A percentile compares a stretch with the other conserved stretches of the same genome.
phyloP scores from a whole-genome alignment of 2,329 filamentous ascomycete genomes.

The Cladophialophora chaetospira region DNA sequence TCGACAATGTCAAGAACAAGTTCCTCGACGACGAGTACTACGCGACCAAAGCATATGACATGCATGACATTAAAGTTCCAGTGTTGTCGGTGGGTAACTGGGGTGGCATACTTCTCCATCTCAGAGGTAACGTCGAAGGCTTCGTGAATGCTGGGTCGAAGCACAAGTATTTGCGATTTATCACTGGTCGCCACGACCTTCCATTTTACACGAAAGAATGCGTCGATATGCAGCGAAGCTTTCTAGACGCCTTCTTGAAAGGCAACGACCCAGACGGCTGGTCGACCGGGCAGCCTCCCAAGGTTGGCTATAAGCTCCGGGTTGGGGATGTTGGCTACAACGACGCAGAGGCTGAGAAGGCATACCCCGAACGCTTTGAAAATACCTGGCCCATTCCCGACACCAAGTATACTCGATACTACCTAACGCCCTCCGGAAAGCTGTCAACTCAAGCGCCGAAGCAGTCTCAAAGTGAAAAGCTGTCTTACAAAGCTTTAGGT shows the following conservation, averaged over 20 bases:
- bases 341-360: conserved; percentile 61
- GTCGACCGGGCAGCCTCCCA: conserved; percentile 46
- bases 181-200: conserved; percentile 70
- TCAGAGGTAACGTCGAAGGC: conserved; percentile 69
- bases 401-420: conserved; percentile 65
- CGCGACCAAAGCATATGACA: conserved; percentile 64
- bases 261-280: conserved; percentile 58
- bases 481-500: conserved; percentile 63
- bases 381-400: conserved; percentile 67
- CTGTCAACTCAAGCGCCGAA: conserved; percentile 43
- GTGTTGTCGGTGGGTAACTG: conserved; percentile 69
- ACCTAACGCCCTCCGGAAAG: conserved; percentile 53
- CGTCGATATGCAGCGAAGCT: conserved; percentile 67
- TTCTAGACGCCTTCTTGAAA: conserved; percentile 72
- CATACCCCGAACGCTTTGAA: conserved; percentile 59
- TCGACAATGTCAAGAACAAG: conserved; percentile 52
- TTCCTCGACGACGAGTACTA: conserved; percentile 68
- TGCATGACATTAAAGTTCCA: conserved; percentile 68
- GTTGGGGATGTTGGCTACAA: conserved; percentile 70
- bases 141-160: conserved; percentile 63
- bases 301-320: conserved; percentile 63
- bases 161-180: conserved; percentile 69
- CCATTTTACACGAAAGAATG: conserved; percentile 73
- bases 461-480: conserved; percentile 39
- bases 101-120: conserved; percentile 69